Conservation (phyloP, 2,329 filamentous ascomycete species). For the Exophiala xenobiotica region DNA sequence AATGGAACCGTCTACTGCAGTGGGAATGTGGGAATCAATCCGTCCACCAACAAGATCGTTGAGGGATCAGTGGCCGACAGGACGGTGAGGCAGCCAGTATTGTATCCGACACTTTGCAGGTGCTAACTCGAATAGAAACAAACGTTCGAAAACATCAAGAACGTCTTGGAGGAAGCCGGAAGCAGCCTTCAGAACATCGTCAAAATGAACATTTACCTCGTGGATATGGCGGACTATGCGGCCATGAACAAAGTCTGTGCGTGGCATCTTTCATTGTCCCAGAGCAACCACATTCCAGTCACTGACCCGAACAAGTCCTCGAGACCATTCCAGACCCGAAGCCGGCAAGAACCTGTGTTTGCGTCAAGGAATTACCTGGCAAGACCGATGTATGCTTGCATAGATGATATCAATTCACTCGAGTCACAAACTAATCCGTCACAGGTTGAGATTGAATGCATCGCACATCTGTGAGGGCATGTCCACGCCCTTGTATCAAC, state of each 20-base stretch:
- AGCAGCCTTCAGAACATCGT: conserved; percentile 60
- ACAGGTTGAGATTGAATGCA: conserved; percentile 32
- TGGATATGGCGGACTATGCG: conserved; percentile 64
- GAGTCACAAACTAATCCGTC: conserved; percentile 1
- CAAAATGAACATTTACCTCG: conserved; percentile 64
- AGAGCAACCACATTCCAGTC: conserved; percentile 15
- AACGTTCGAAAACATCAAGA: conserved; percentile 51
- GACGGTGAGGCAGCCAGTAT: conserved; percentile 23
- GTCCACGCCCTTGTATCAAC: conserved; percentile 1
- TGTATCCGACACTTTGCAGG: not conserved
- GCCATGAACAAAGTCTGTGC: conserved; percentile 79
- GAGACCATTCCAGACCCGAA: conserved; percentile 29
- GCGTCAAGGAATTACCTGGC: conserved; percentile 30
- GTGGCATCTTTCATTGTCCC: conserved; percentile 3
- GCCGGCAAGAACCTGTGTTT: conserved; percentile 30
- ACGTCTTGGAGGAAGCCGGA: conserved; percentile 61
- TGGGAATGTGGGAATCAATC: conserved; percentile 31
- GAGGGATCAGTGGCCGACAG: conserved; percentile 30
- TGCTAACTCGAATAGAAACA: conserved; percentile 12
- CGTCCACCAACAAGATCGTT: conserved; percentile 28
- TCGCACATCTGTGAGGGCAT: conserved; percentile 30
- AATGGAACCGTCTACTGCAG: conserved; percentile 33
- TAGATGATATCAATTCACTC: not conserved
- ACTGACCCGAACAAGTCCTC: conserved; percentile 17
- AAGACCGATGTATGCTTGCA: conserved; percentile 27